These are phyloP conservation scores for Cercophora newfieldiana DNA, from an alignment of 495 filamentous ascomycete species.

Conservation along the genomic window DNA sequence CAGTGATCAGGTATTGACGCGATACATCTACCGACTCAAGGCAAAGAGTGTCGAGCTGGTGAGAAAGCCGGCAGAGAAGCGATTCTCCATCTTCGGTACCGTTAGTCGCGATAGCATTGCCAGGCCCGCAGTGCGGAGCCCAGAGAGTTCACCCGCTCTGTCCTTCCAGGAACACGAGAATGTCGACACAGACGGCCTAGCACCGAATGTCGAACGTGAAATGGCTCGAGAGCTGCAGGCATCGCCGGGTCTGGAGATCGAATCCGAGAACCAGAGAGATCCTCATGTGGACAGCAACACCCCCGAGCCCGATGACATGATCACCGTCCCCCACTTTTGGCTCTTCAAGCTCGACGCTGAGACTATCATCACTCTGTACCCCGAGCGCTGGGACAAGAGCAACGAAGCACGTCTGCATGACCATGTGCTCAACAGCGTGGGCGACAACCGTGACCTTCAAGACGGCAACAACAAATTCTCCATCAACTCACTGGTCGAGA, in stretches of 20 bases:
- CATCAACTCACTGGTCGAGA: background rate
- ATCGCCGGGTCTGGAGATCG: background rate
- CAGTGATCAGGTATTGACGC: constrained; percentile 11
- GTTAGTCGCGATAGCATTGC: background rate
- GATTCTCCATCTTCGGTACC: background rate
- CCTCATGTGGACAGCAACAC: background rate
- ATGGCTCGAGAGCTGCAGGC: too few relatives aligned
- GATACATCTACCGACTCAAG: constrained; percentile 7
- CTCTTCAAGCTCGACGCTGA: constrained; percentile 16
- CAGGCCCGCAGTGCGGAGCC: background rate
- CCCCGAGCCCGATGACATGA: constrained; percentile 8
- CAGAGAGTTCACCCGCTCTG: background rate
- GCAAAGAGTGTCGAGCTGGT: background rate
- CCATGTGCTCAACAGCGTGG: constrained; percentile 8
- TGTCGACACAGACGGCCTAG: background rate
- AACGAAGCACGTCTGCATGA: constrained; percentile 9
- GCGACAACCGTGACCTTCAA: constrained; percentile 9
- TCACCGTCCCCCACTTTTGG: constrained; percentile 19
- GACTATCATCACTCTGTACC: constrained; percentile 15
- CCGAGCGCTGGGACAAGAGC: constrained; percentile 1
- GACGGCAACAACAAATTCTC: constrained; percentile 1
- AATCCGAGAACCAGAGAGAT: too few relatives aligned
- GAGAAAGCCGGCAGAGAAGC: background rate
- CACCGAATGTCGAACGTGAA: background rate
- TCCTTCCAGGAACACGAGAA: background rate